Conservation (phyloP, 768 basidiomycete species). For the Mycena metata region DNA sequence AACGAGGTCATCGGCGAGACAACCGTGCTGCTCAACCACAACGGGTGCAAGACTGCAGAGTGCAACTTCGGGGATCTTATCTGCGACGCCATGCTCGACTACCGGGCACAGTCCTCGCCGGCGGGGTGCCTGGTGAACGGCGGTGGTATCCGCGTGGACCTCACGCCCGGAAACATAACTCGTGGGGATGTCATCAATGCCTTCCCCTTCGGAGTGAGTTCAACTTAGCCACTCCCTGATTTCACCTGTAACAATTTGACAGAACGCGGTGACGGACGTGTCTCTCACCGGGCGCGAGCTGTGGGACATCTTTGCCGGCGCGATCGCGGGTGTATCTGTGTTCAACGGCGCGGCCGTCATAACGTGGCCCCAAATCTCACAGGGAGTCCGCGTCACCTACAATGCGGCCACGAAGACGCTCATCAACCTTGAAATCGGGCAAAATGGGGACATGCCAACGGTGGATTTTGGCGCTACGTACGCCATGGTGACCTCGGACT, state of each 20-base stretch:
- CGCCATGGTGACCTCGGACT: neutral
- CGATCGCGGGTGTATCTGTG: constrained; percentile 48
- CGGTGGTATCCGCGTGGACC: constrained; percentile 57
- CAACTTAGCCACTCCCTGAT: too few relatives aligned
- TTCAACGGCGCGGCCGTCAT: constrained; percentile 49
- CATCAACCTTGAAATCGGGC: constrained; percentile 45
- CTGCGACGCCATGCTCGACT: constrained; percentile 58
- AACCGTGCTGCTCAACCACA: constrained; percentile 51
- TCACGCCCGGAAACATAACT: constrained; percentile 57
- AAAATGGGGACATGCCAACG: constrained; percentile 40
- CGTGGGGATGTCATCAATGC: constrained; percentile 54
- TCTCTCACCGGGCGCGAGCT: constrained; percentile 55
- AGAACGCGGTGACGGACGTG: constrained; percentile 55
- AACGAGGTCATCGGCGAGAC: constrained; percentile 55
- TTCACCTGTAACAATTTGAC: too few relatives aligned
- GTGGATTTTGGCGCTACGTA: constrained; percentile 46
- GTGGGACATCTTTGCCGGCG: constrained; percentile 60
- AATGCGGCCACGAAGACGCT: constrained; percentile 49
- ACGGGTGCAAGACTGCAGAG: constrained; percentile 57
- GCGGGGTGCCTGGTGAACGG: constrained; percentile 57
- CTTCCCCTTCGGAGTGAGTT: constrained; percentile 55
- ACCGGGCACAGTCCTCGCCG: constrained; percentile 45
- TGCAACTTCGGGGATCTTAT: constrained; percentile 60
- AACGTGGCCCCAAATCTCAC: constrained; percentile 59
- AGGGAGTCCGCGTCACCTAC: constrained; percentile 51